These are phyloP conservation scores for Penicillium sp. DNA, from an alignment of 2,329 filamentous ascomycete species.

Conservation along the genomic window DNA sequence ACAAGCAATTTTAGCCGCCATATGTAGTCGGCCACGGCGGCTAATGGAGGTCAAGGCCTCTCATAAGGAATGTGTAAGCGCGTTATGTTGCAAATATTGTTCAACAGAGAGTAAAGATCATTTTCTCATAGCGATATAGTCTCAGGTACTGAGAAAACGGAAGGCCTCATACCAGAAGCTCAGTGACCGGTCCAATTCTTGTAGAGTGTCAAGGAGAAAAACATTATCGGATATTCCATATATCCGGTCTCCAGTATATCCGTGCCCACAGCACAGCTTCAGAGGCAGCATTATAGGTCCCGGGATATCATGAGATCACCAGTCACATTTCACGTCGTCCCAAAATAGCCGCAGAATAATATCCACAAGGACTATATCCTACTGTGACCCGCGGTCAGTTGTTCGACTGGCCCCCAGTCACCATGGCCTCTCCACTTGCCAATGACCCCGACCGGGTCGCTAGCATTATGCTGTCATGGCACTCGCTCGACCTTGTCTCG, in stretches of 20 bases:
- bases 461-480: conserved; percentile 25
- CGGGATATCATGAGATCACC: not conserved
- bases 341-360: not conserved
- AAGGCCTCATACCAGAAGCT: no score
- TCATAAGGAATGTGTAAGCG: no score
- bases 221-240: no score
- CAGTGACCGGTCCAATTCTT: no score
- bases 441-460: conserved; percentile 23
- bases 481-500: conserved; percentile 27
- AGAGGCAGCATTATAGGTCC: no score
- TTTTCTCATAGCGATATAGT: no score
- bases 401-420: not conserved
- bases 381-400: not conserved
- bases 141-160: no score
- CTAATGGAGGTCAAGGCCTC: not conserved
- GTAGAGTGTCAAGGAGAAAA: no score
- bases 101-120: no score
- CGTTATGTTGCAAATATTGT: no score
- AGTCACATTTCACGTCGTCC: not conserved
- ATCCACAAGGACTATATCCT: not conserved
- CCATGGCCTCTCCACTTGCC: conserved; percentile 7
- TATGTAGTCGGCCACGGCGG: conserved; percentile 6
- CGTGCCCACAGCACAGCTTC: no score
- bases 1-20: conserved; percentile 7
- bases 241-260: no score